phyloP scores from a whole-genome alignment of 2,329 filamentous ascomycete species.

The Plectosphaerella plurivora region DNA sequence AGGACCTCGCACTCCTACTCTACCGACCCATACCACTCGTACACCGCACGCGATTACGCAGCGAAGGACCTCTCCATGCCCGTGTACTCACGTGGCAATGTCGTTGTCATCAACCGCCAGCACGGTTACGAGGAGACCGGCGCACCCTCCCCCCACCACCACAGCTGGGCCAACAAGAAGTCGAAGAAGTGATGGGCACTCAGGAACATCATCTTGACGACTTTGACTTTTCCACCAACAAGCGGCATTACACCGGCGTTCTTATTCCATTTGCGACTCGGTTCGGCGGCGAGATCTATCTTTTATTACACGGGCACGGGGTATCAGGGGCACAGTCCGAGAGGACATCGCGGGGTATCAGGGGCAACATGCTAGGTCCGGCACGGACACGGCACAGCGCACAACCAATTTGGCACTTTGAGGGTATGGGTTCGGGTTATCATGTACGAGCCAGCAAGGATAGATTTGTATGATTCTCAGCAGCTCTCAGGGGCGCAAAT shows the following conservation, averaged over 20 bases:
- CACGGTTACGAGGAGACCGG: slow-evolving; percentile 21
- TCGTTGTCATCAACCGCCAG: slow-evolving; percentile 26
- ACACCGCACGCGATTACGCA: slow-evolving; percentile 24
- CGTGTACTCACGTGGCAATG: slow-evolving; percentile 21
- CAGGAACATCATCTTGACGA: background rate
- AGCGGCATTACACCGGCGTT: background rate
- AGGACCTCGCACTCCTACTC: slow-evolving; percentile 3
- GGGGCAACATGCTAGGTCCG: no score
- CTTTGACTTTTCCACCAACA: background rate
- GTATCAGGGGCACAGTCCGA: no score
- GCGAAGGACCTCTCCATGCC: slow-evolving; percentile 20
- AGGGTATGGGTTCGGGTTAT: no score
- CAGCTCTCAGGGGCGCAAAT: no score
- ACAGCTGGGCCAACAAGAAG: slow-evolving; percentile 5
- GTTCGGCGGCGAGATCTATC: background rate
- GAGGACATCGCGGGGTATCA: no score
- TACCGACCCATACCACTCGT: background rate
- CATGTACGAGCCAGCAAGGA: no score
- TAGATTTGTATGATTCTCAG: no score
- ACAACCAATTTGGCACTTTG: no score
- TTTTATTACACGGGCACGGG: background rate
- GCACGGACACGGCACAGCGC: no score
- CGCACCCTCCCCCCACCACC: slow-evolving; percentile 23
- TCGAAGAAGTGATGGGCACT: background rate
- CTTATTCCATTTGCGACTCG: background rate